These are phyloP conservation scores for Daphne laureola DNA, from an alignment of 441 rosid species.

Conservation along the genomic window DNA sequence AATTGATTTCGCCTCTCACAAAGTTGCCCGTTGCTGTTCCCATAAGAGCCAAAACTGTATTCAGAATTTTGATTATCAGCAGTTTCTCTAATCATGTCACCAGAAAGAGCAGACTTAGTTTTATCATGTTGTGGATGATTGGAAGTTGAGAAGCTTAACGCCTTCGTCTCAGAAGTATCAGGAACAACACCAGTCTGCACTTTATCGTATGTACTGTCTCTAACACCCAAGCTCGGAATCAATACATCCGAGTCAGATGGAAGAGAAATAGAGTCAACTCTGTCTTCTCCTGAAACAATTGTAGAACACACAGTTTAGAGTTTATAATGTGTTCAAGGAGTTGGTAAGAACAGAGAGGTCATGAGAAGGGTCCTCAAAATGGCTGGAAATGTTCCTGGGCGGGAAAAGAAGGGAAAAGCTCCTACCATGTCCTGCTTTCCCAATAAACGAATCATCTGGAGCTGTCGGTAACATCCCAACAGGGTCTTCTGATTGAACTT, in stretches of 20 bases:
- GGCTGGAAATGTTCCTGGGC: too few species aligned
- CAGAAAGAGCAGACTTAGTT: slow-evolving; percentile 15
- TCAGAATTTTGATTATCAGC: slow-evolving; percentile 34
- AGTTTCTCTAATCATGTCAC: slow-evolving; percentile 23
- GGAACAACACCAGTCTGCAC: slow-evolving; percentile 17
- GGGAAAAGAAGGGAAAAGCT: not conserved
- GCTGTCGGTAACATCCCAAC: slow-evolving; percentile 19
- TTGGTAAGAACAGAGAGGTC: too few species aligned
- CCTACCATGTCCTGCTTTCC: not conserved
- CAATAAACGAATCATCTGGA: slow-evolving; percentile 12
- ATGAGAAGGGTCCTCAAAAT: too few species aligned
- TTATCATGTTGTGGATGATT: slow-evolving; percentile 14
- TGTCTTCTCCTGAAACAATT: slow-evolving; percentile 11
- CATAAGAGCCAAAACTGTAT: slow-evolving; percentile 11
- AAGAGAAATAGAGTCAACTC: slow-evolving; percentile 9
- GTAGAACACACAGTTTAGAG: not conserved
- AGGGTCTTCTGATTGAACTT: slow-evolving; percentile 20
- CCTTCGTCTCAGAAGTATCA: slow-evolving; percentile 15
- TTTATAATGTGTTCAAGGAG: too few species aligned
- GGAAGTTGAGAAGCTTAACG: slow-evolving; percentile 16
- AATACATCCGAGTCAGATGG: slow-evolving; percentile 8
- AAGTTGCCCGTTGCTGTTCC: slow-evolving; percentile 16
- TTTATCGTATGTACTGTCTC: slow-evolving; percentile 15
- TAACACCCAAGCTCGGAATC: slow-evolving; percentile 1
- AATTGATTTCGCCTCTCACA: slow-evolving; percentile 5